Evolutionary conservation across 2,329 filamentous ascomycete species (phyloP), one percentile per base, ranked within the genome.

Genomic region (Bertia moriformis): DNA sequence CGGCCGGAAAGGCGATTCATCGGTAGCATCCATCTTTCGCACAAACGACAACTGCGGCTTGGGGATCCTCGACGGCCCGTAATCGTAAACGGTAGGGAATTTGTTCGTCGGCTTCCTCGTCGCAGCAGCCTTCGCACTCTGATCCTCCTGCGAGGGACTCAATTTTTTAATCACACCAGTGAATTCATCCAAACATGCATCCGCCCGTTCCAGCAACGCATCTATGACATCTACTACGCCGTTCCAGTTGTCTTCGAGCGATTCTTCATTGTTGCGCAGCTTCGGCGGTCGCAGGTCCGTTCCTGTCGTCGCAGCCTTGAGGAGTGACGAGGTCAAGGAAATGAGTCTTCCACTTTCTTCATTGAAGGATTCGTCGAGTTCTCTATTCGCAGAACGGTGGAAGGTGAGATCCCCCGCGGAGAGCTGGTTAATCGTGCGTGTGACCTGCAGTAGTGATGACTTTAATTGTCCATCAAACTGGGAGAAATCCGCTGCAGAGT

Each of bases 171-270:
- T 73, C 3, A 76, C 69, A 2, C 77, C 78, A 3, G 75, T 78
- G 45, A 76, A 79, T 49, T 81, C 77, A 51, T 82, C 77, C 45
- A 82, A 57, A 42, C 70, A 75, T 15, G 71, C 74, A 57, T 82
- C 77, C 17, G 76, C 73, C 54, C 71, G 77, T 58, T 82, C 77
- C 48, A 82, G 60, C 49, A 82, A 64, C 55, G 70, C 73, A 58
- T 82, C 77, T 51, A 81, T 67, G 46, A 81, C 71, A 61, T 82
- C 77, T 57, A 81, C 73, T 45, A 81, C 62, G 20, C 63, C 65
- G 47, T 63, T 66, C 78, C 78, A 82, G 53, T 75, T 72, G 51
- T 68, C 67, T 44, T 81, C 78, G 45, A 81, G 56, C 35, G 65
- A 65, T 43, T 82, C 77, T 48, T 66, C 62, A 51, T 76, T 66